Evolutionary conservation across 2,329 filamentous ascomycete species (phyloP), one percentile per base, ranked within the genome.

Genomic region (Bipolaris cookei): DNA sequence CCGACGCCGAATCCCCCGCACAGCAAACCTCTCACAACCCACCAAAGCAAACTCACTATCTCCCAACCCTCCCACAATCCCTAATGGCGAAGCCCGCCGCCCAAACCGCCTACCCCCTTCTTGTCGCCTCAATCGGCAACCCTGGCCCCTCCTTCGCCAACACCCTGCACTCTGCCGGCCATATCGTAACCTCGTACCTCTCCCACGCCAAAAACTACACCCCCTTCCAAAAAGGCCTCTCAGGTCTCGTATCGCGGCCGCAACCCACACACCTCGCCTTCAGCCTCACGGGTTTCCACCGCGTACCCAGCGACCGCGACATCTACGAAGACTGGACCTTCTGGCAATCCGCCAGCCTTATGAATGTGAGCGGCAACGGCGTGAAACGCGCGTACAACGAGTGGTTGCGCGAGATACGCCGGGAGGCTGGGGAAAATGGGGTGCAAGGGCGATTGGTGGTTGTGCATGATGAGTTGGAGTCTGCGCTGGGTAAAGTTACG

Each of bases 91-190:
- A 73, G 67, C 64, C 71, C 6, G 61, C 68, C 32, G 63, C 52
- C n/a, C 56, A 59, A 56, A 65, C 58, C 46, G 65, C 69, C 16
- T 65, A 76, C 49, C 78, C 80, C 37, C 86, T 96, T 66, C 86
- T 98, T 54, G 83, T 98, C 68, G 85, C 92, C 79, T 95, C 91
- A 61, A 84, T 99, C 61, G 95, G 95, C 65, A 98, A 98, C 68
- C 92, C 90, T 6, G 67, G 68, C 54, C 80, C 86, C 2, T 74
- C 78, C 20, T 93, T 94, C 76, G 84, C 86, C 63, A 83, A 89
- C 62, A 96, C 91, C 18, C 87, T 94, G 6, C 95, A 98, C 78
- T 93, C 88, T 21, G 92, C 92, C 13, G 95, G 93, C 10, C 94
- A 98, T 79, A 85, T 87, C 54, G 85, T 92, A 43, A 85, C 97